These are phyloP conservation scores for Trebouxia sp. DNA, from an alignment of 139 green algal genomes.

Conservation along the genomic window DNA sequence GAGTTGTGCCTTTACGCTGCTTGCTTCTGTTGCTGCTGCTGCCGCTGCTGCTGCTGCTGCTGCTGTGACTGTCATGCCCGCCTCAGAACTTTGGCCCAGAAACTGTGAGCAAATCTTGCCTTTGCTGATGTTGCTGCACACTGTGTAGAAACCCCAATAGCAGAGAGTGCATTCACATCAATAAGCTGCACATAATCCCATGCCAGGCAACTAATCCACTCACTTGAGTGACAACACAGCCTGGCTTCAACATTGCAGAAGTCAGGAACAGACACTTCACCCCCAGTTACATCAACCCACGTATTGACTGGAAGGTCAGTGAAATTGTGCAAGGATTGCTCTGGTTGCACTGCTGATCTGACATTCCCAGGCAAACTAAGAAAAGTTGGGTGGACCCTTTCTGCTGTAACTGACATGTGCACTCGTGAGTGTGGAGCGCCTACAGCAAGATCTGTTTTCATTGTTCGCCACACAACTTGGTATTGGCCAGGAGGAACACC, in stretches of 20 bases:
- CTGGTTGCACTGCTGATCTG: no score
- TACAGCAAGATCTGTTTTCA: neutral
- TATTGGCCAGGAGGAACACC: neutral
- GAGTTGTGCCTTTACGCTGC: no score
- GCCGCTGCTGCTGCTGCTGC: no score
- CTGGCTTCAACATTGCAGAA: neutral
- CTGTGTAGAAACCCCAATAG: neutral
- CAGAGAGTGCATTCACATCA: neutral
- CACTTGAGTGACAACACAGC: constrained; percentile 1
- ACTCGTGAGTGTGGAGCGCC: neutral
- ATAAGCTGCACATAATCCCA: neutral
- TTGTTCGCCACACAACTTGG: neutral
- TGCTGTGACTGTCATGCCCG: no score
- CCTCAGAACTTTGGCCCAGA: no score
- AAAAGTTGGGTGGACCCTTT: neutral
- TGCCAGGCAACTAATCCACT: neutral
- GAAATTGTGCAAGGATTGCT: neutral
- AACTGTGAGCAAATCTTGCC: no score
- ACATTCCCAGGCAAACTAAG: no score
- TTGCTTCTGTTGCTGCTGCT: no score
- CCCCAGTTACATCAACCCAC: neutral
- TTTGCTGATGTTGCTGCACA: neutral
- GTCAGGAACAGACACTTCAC: neutral
- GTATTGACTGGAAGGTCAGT: neutral
- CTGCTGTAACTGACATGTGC: neutral